Evolutionary conservation across 2,329 filamentous ascomycete genomes (phyloP), one percentile per base, ranked within the genome.

Genomic region (Epichloe bromicola): DNA sequence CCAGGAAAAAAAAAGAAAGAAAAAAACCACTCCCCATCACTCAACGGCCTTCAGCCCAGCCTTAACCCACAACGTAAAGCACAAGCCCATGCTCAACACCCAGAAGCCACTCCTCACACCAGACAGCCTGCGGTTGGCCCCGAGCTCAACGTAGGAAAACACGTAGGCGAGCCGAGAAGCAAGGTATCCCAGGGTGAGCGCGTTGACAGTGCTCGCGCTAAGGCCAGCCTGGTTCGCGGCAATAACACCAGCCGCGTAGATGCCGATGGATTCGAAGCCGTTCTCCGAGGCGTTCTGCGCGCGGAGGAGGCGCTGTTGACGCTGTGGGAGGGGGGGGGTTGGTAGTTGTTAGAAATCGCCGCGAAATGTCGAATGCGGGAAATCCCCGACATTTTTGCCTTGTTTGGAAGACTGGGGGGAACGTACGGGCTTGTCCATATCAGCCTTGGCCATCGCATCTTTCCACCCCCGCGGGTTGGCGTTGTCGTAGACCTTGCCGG

Each of bases 271-370:
- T 61, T 75, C 72, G 54, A 71, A 65, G 54, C 63, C 68, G 57
- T 75, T 75, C 39, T 63, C 59, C 5, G 64, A 58, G 5, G 73
- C 71, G 20, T 74, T 73, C 59, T 83, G 74, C 30, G 73, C 70
- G 47, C 77, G 73, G 41, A 80, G 61, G 33, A 75, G 67, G 49
- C 71, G 70, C 59, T 79, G 80, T 59, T 82, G 76, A 26, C 68
- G 70, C 61, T 78, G 23, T 26, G 6, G 6, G 6, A 1, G 20
- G 20, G 20, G 4, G 20, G 20, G 20, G 20, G 20, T 4, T 4
- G n/a, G n/a, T n/a, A n/a, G 23, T 23, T 23, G 23, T 26, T 26
- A 26, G 23, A 6, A 20, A 20, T 6, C 23, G 23, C 23, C 19
- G 19, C 19, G 19, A 6, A 23, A 23, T 23, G 23, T 6, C 23